Evolutionary conservation across 2,329 filamentous ascomycete species (phyloP), one percentile per base, ranked within the genome.

Genomic region (Arachnomyces sp.): DNA sequence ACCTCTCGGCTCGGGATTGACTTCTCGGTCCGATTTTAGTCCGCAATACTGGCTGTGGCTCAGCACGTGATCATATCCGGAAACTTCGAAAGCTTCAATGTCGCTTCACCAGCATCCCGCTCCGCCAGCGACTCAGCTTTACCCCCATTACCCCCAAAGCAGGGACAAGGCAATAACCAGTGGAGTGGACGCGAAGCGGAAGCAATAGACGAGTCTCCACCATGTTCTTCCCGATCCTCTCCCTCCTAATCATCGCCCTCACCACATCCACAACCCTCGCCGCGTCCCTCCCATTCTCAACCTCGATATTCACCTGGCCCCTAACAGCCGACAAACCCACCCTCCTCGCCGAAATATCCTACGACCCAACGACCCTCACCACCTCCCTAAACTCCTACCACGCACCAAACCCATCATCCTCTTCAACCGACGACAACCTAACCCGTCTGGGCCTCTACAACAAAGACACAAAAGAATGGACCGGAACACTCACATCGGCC

Each of bases 391-490:
- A 60, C 8, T 60, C 63, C 13, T 68, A 65, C 49, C 56, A 59
- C 3, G 61, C 63, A 25, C 63, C 65, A 6, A 45, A 34, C 6
- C 18, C 47, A 2, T 40, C 15, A 16, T 28, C 34, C 13, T 16
- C 28, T 25, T 5, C 20, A 28, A 42, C 28, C 35, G 18, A 30
- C 49, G 61, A 70, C 39, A 66, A 70, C 52, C 71, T 77, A 47
- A 60, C 75, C 34, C 68, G 72, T 30, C 61, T 77, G 5, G 74
- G 72, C 43, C 67, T 75, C 28, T 71, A 65, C 50, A 74, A 48
- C 14, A 58, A 28, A 32, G 57, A 56, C 33, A 36, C 53, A 12
- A 61, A 57, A 38, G 57, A 63, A 53, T 66, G 63, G 63, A 55
- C 60, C 7, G 63, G 65, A 5, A 63, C 60, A 28, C 50, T 68